Evolutionary conservation across 1,139 yeast species (phyloP).

Genomic region (Geotrichum macrosporum): DNA sequence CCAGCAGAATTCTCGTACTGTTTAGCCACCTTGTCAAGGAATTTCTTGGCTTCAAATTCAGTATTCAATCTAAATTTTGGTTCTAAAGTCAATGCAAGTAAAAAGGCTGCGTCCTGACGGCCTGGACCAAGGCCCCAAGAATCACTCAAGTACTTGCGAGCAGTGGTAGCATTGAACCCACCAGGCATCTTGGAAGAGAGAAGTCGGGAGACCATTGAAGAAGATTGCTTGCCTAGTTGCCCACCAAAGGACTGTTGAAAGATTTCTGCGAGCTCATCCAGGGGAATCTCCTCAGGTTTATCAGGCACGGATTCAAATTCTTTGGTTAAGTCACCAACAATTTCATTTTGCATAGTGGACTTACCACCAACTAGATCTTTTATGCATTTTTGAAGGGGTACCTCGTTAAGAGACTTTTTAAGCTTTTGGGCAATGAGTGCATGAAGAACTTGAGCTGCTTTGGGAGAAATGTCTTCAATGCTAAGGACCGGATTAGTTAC

Average conservation of each 20-base stretch:
- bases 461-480: conserved; percentile 83
- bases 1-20: conserved; percentile 84
- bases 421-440: conserved; percentile 92
- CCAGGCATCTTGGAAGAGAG: conserved; percentile 99
- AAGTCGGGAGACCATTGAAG: conserved; percentile 82
- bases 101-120: conserved; percentile 86
- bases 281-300: conserved; percentile 97
- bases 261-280: conserved; percentile 89
- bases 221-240: conserved; percentile 85
- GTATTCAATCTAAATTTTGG: conserved; percentile 83
- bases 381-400: conserved; percentile 87
- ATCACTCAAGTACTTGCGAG: conserved; percentile 84
- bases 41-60: conserved; percentile 86
- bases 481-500: conserved; percentile 61
- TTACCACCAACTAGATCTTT: conserved; percentile 97
- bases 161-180: conserved; percentile 88
- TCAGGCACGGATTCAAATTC: conserved; percentile 98
- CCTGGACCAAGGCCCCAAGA: conserved; percentile 87
- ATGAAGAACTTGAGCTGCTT: conserved; percentile 76
- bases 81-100: conserved; percentile 79
- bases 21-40: conserved; percentile 73
- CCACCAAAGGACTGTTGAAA: conserved; percentile 90
- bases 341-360: conserved; percentile 96
- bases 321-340: conserved; percentile 95
- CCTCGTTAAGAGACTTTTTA: conserved; percentile 80